A percentile compares a stretch with the other conserved stretches of the same genome.
phyloP scores from a whole-genome alignment of 2,329 filamentous ascomycete species.

The Aspergillus pseudoterreus region DNA sequence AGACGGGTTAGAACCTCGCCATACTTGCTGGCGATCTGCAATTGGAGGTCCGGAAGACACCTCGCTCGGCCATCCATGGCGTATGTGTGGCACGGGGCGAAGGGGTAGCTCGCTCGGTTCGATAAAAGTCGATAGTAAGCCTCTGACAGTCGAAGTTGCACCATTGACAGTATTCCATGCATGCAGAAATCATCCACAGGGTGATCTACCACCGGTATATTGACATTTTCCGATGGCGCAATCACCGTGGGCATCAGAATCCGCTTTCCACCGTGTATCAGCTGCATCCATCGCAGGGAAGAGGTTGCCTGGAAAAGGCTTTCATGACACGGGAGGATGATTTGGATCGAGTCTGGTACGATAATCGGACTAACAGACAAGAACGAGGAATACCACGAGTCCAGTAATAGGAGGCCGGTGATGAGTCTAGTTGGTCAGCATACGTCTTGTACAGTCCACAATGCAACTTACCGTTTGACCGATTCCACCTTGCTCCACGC shows the following conservation, averaged over 20 bases:
- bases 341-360: constrained; percentile 44
- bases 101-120: constrained; percentile 35
- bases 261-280: constrained; percentile 33
- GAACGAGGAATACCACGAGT: constrained; percentile 49
- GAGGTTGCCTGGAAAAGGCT: constrained; percentile 42
- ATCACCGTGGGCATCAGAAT: constrained; percentile 31
- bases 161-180: constrained; percentile 36
- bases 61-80: constrained; percentile 46
- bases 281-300: constrained; percentile 35
- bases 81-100: constrained; percentile 45
- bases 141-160: constrained; percentile 42
- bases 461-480: constrained; percentile 38
- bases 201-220: constrained; percentile 30
- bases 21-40: constrained; percentile 33
- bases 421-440: constrained; percentile 33
- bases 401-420: constrained; percentile 44
- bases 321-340: constrained; percentile 46
- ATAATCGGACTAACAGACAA: constrained; percentile 47
- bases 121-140: constrained; percentile 42
- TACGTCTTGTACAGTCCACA: not conserved
- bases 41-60: constrained; percentile 31
- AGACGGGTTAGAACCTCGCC: constrained; percentile 41
- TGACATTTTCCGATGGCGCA: constrained; percentile 33
- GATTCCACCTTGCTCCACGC: constrained; percentile 53
- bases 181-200: constrained; percentile 35